Evolutionary conservation across 2,329 filamentous ascomycete genomes (phyloP), one percentile per base, ranked within the genome.

Genomic region (Colletotrichum liaoningense): DNA sequence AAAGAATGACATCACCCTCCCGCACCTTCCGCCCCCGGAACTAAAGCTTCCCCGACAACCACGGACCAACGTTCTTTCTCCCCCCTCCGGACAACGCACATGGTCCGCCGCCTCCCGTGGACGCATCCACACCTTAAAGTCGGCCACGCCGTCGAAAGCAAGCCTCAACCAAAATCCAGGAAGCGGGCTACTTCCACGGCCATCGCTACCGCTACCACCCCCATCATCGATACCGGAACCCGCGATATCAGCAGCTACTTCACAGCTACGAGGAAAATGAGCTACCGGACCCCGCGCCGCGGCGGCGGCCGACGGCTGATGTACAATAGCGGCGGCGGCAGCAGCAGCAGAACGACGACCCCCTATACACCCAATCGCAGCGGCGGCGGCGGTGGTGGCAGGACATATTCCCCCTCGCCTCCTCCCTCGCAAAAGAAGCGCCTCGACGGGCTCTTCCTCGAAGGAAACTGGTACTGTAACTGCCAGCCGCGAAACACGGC

Each of bases 401-500:
- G n/a, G 26, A 58, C 22, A 24, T n/a, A 49, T 24, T 69, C 74
- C 30, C 60, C 42, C 11, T 59, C 63, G 58, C 65, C 57, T 22
- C 65, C 59, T 30, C 57, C 16, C 67, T 77, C 82, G 6, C 64
- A 76, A 11, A 82, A 79, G 75, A 81, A 80, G 64, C 79, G 80
- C 28, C 77, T 80, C 70, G 79, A 82, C 65, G 82, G 83, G 28
- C 71, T 79, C 52, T 84, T 77, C 66, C 69, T 78, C 28, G 78
- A 82, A 63, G 81, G 79, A 6, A 67, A 79, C 55, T 84, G 83
- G 81, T 83, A 78, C 79, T 84, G 85, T 77, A 84, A 87, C 74
- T 87, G 86, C 70, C 79, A 80, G 28, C 86, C 85, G 28, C 85
- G 83, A 16, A 77, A 78, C 30, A 78, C 77, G 30, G 84, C 85